Conservation (phyloP, 1,139 yeast genomes). For the Schwanniomyces etchellsii region DNA sequence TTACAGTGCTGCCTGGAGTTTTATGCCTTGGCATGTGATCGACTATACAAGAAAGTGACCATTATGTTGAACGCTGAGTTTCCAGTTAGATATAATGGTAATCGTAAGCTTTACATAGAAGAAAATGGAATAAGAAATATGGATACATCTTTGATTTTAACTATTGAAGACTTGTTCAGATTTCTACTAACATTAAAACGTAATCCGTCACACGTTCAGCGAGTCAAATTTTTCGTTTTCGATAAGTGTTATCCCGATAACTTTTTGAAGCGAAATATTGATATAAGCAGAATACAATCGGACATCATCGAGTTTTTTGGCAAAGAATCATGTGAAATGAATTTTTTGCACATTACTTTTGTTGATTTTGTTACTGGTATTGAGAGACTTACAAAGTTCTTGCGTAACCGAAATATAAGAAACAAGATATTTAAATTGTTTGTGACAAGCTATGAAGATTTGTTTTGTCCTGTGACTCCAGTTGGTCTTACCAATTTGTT, state of each 20-base stretch:
- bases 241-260: slow-evolving; percentile 25
- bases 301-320: slow-evolving; percentile 26
- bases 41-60: slow-evolving; percentile 28
- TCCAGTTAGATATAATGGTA: slow-evolving; percentile 17
- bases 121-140: slow-evolving; percentile 27
- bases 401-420: slow-evolving; percentile 21
- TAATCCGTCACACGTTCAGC: slow-evolving; percentile 16
- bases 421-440: slow-evolving; percentile 27
- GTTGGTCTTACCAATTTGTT: slow-evolving; percentile 26
- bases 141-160: slow-evolving; percentile 27
- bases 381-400: slow-evolving; percentile 19
- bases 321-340: slow-evolving; percentile 17
- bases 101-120: slow-evolving; percentile 14
- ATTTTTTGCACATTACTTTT: slow-evolving; percentile 32
- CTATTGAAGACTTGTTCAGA: slow-evolving; percentile 12
- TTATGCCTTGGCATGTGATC: slow-evolving; percentile 17
- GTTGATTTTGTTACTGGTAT: slow-evolving; percentile 24
- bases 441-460: slow-evolving; percentile 19
- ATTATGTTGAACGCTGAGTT: slow-evolving; percentile 26
- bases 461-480: slow-evolving; percentile 24
- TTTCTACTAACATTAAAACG: slow-evolving; percentile 16
- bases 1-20: slow-evolving; percentile 19
- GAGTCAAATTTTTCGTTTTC: slow-evolving; percentile 27
- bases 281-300: slow-evolving; percentile 16
- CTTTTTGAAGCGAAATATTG: slow-evolving; percentile 6